A percentile compares a stretch with the other conserved stretches of the same genome.
These are phyloP conservation scores for Hevea brasiliensis DNA, from an alignment of 345 rosid species.

Conservation along the genomic window DNA sequence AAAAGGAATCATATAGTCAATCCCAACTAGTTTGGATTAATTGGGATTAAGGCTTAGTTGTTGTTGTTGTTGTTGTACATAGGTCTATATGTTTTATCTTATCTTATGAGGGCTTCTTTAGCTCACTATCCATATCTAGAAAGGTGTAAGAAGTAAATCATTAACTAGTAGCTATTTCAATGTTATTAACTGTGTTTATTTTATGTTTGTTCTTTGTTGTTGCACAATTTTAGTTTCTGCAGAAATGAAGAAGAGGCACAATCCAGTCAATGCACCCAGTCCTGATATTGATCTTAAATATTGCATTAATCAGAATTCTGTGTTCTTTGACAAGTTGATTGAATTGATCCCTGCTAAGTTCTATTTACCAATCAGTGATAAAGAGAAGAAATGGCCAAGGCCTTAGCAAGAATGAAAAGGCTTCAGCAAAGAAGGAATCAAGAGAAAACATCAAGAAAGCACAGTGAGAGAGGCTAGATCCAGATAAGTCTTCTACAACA, in stretches of 20 bases:
- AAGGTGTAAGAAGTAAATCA: too few relatives aligned
- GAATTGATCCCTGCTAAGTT: constrained; percentile 87
- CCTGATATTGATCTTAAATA: constrained; percentile 40
- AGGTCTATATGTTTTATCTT: too few relatives aligned
- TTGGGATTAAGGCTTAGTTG: too few relatives aligned
- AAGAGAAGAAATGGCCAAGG: constrained; percentile 76
- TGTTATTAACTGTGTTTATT: too few relatives aligned
- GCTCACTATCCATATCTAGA: too few relatives aligned
- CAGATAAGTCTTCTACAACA: constrained; percentile 51
- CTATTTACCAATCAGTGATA: constrained; percentile 68
- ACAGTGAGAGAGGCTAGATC: constrained; percentile 72
- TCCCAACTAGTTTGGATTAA: too few relatives aligned
- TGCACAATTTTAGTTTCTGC: constrained; percentile 9
- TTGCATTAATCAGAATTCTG: constrained; percentile 47
- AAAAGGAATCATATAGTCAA: too few relatives aligned
- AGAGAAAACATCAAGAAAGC: constrained; percentile 76
- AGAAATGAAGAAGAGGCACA: constrained; percentile 45
- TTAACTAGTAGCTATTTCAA: background rate
- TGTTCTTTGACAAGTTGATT: constrained; percentile 68
- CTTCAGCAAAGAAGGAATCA: constrained; percentile 60
- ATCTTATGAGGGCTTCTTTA: too few relatives aligned
- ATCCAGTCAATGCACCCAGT: constrained; percentile 10
- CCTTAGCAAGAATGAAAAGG: constrained; percentile 68
- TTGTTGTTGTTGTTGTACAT: too few relatives aligned
- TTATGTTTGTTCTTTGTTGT: background rate